Evolutionary conservation across 2,329 filamentous ascomycete species (phyloP).

Genomic region (Cordyceps pruinosa): DNA sequence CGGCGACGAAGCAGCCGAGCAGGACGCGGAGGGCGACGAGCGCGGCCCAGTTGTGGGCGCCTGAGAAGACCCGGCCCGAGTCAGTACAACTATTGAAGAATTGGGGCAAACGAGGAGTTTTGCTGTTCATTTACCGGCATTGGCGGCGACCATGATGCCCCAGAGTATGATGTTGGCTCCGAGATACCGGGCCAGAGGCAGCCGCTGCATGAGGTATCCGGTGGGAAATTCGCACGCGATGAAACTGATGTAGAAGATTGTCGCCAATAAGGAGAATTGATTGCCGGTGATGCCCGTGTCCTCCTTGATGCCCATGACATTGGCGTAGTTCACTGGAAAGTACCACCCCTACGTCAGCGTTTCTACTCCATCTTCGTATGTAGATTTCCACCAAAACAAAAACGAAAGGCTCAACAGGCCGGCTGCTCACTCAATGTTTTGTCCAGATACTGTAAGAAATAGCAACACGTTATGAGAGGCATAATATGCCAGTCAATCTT

Average conservation of each 20-base stretch:
- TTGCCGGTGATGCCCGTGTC: conserved; percentile 25
- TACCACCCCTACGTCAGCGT: no score
- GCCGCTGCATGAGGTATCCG: conserved; percentile 27
- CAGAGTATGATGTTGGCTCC: conserved; percentile 27
- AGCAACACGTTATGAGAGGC: conserved; percentile 22
- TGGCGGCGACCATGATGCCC: conserved; percentile 36
- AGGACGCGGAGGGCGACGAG: conserved; percentile 37
- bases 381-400: no score
- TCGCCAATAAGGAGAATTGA: conserved; percentile 26
- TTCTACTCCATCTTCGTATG: no score
- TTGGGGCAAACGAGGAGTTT: no score
- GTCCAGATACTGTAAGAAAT: conserved; percentile 23
- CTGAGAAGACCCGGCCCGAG: no score
- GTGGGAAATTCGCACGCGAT: conserved; percentile 23
- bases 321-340: conserved; percentile 24
- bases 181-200: conserved; percentile 28
- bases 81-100: no score
- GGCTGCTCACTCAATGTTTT: no score
- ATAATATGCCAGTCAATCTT: conserved; percentile 22
- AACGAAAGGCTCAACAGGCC: no score
- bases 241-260: conserved; percentile 26
- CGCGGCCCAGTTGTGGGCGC: conserved; percentile 33
- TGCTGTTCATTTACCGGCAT: no score
- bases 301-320: conserved; percentile 24
- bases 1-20: conserved; percentile 40